Base-by-base conservation (phyloP, 179 eudicot species). In the Patellifolia procumbens region DNA sequence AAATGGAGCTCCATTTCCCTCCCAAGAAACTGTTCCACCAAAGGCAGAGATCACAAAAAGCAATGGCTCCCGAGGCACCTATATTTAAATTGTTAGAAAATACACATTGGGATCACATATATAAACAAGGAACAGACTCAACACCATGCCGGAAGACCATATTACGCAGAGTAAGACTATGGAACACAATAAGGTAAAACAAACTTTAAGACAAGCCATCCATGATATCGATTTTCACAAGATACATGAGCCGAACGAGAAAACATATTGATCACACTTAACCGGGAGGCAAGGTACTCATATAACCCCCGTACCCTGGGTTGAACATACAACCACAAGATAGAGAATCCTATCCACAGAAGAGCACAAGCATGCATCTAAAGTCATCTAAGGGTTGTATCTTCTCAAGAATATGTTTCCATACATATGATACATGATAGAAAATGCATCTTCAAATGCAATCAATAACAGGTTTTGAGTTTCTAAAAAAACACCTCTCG, bases 1-100 rank as follows among this genome's bases (percentile, higher is more conserved):
- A 75, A 87, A 93, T 72, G 99, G 99, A 81, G 97, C 88, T 48
- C 91, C 99, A 73, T 86, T 88, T 68, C 98, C 98, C 61, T 94
- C 97, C 98, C 98, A 94, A 51, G 98, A 94, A 45, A 91, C 94
- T 74, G 46, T 79, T 76, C 98, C 98, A 73, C 97, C 98, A 81
- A 94, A 94, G 61, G 98, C 89, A 84, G 97, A 88, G 76, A 94
- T 89, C 55, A 92, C 87, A 82, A 94, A 94, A 26, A 92, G 93
- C 85, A 94, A 78, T 1, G 97, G 89, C 85, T 94, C 98, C 71
- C 97, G 87, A 9, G 97, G 97, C 58, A 92, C 97, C 98, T 94
- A 81, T 62, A 81, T 74, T 35, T 11, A 61, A 34, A 60, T 59
- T 15, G 60, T 35, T 20, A 43, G 51, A 70, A 43, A 48, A 8